A percentile compares a stretch with the other conserved stretches of the same genome.
Evolutionary conservation across 805 yeast species (phyloP).

Genomic region (Cyberlindnera americana): DNA sequence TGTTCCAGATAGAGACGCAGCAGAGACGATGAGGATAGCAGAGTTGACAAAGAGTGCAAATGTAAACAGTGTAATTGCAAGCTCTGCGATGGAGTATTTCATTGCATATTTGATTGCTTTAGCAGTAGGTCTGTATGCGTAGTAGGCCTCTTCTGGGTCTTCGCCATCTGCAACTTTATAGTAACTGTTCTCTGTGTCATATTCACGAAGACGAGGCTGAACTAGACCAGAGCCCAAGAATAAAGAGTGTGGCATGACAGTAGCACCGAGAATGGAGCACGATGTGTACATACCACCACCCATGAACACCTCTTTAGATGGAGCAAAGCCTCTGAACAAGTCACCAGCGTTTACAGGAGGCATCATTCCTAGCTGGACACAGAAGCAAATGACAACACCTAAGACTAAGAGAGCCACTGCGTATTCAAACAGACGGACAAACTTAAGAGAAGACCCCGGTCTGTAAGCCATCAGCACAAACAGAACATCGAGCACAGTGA

Average conservation of each 20-base stretch:
- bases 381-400: conserved; percentile 75
- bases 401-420: conserved; percentile 69
- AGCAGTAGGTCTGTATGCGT: conserved; percentile 61
- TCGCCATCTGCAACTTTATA: conserved; percentile 30
- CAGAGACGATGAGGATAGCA: conserved; percentile 62
- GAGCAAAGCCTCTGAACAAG: conserved; percentile 66
- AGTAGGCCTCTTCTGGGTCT: conserved; percentile 35
- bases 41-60: conserved; percentile 72
- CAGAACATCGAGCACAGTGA: conserved; percentile 79
- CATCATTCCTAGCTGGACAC: conserved; percentile 63
- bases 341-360: conserved; percentile 39
- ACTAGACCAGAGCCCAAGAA: conserved; percentile 85
- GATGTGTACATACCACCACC: conserved; percentile 68
- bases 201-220: conserved; percentile 78
- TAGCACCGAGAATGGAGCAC: conserved; percentile 85
- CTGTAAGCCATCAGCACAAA: conserved; percentile 76
- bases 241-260: conserved; percentile 90
- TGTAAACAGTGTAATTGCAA: conserved; percentile 65
- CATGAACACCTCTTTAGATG: conserved; percentile 48
- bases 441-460: conserved; percentile 69
- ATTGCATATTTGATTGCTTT: conserved; percentile 71
- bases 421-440: conserved; percentile 71
- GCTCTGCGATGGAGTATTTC: conserved; percentile 68
- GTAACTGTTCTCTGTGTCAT: conserved; percentile 56
- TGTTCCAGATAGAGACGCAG: conserved; percentile 68